Base-by-base conservation (phyloP, 345 rosid species). In the Syzygium aromaticum region DNA sequence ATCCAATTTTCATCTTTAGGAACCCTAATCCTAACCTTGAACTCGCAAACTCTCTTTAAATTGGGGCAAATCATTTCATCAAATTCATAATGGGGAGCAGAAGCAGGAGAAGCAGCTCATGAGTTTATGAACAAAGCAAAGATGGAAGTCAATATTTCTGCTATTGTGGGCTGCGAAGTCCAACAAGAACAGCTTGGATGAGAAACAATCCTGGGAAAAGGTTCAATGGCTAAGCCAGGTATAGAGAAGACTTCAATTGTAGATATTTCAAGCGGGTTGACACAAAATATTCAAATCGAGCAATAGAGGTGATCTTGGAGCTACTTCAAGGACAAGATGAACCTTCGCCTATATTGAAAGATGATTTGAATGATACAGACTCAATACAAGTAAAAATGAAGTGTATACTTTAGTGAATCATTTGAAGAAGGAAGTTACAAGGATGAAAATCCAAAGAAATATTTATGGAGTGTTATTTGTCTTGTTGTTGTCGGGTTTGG, bases 261-360 rank as follows among this genome's bases (percentile, higher is more conserved):
- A 40, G 38, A 63, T 28, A 63, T 28, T 14, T 63, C 38, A 63
- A 2, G 4, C 23, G 61, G 61, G n/a, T 56, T 8, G 3, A 56
- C 0, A 0, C n/a, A 56, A 56, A 56, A 56, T 56, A 23, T 56
- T 9, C 3, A 0, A 63, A n/a, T 14, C 2, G 8, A 63, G 5
- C 38, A 63, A 63, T 23, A 19, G 10, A 28, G 21, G 38, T 63
- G 17, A 63, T 63, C 77, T 28, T 63, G 38, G 33, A 63, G 19
- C 21, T 63, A 63, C 38, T 63, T 63, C 38, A 63, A 28, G 77
- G 77, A 63, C 8, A 21, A 63, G 21, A 28, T 63, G 21, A 28
- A 63, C 17, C 38, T 63, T 8, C 8, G 7, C 5, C 21, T 28
- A 0, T 63, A n/a, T 63, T 63, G 38, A 63, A 5, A n/a, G 8